Evolutionary conservation across 441 rosid species (phyloP).

Genomic region (Eutrema salsugineum): DNA sequence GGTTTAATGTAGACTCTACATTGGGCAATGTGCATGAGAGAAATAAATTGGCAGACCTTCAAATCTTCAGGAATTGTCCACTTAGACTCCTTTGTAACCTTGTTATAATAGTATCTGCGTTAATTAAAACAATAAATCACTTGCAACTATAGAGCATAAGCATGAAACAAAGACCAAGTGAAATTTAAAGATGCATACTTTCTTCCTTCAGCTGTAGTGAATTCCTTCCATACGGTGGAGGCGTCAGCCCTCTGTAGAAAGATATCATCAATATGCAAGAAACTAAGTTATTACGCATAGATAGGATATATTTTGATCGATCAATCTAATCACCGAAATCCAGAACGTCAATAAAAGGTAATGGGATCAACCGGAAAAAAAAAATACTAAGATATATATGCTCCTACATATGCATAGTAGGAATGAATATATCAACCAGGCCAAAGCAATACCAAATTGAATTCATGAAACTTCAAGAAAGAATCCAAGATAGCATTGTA

Average conservation of each 20-base stretch:
- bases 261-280: constrained; percentile 26
- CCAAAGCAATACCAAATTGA: not conserved
- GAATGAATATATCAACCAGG: constrained; percentile 1
- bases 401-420: constrained; percentile 6
- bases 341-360: not conserved
- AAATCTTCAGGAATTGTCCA: constrained; percentile 97
- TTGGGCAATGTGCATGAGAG: constrained; percentile 13
- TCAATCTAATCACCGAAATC: not conserved
- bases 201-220: constrained; percentile 75
- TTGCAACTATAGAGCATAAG: constrained; percentile 2
- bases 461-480: not conserved
- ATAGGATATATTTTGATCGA: constrained; percentile 6
- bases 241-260: constrained; percentile 83
- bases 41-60: constrained; percentile 52
- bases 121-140: constrained; percentile 15
- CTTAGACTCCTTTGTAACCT: constrained; percentile 88
- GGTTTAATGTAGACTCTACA: constrained; percentile 17
- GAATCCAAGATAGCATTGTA: not conserved
- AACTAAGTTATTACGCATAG: not conserved
- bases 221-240: constrained; percentile 87
- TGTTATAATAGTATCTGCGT: constrained; percentile 89
- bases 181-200: constrained; percentile 40
- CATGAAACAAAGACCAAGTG: constrained; percentile 1
- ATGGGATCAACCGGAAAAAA: not conserved
- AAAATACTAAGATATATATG: not conserved